Conservation (phyloP, 805 yeast species). For the Metschnikowia gelsemii region DNA sequence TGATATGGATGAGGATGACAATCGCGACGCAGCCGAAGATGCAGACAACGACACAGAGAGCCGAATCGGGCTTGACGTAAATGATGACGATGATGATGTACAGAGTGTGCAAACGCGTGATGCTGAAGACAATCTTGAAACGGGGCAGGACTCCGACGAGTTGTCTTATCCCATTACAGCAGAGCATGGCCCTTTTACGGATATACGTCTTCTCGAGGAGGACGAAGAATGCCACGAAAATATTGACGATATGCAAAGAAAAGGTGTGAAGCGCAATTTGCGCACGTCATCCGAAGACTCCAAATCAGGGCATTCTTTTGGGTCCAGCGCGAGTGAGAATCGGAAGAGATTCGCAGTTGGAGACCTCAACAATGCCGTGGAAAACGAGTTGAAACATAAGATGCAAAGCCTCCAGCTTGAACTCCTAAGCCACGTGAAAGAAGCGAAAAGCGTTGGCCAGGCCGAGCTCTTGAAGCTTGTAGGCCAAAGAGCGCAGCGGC, state of each 20-base stretch:
- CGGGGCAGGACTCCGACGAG: conserved; percentile 9
- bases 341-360: conserved; percentile 17
- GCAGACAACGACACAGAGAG: conserved; percentile 12
- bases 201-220: conserved; percentile 3
- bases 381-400: conserved; percentile 15
- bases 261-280: conserved; percentile 14
- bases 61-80: conserved; percentile 8
- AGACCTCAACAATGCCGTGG: conserved; percentile 6
- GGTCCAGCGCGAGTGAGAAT: conserved; percentile 7
- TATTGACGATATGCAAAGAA: conserved; percentile 19
- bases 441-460: conserved; percentile 13
- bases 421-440: conserved; percentile 11
- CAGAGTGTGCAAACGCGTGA: conserved; percentile 7
- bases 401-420: conserved; percentile 18
- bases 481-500: conserved; percentile 10
- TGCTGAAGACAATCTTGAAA: conserved; percentile 1
- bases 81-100: conserved; percentile 8
- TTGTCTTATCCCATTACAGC: conserved; percentile 1
- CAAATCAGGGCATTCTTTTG: conserved; percentile 5
- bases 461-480: conserved; percentile 16
- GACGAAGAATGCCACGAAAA: conserved; percentile 6
- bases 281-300: conserved; percentile 12
- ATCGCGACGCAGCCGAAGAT: conserved; percentile 4
- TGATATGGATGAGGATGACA: conserved; percentile 7
- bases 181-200: background rate